Evolutionary conservation across 192 early-diverging fungal genomes (phyloP), one percentile per base, ranked within the genome.

Genomic region (Backusella macrospora): DNA sequence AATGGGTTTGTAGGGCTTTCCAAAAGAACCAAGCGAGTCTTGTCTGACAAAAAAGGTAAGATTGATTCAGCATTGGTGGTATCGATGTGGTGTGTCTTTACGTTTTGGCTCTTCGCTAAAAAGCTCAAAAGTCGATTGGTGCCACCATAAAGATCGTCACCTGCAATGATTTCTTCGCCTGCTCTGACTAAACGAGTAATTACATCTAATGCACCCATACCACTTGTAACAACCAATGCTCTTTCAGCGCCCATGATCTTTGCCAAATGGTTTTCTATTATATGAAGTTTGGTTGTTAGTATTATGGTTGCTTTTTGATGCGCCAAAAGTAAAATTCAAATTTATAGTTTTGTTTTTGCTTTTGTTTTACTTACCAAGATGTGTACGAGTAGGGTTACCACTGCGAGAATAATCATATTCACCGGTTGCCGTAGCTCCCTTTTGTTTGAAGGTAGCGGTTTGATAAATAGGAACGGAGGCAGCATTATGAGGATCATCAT

Each of bases 1-100:
- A 97, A 82, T 23, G 98, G 98, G 80, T 99, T 99, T 46, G 98
- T 98, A 1, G 98, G 98, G 10, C 96, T 94, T 80, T 99, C 98
- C 15, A 99, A 84, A 29, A 98, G 76, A 14, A 99, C 95, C 52
- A 99, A 76, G 0, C 90, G 85, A 13, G 96, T 97, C 77, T 92
- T 91, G 48, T 83, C 86, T 15, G 92, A 86, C 37, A 97, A 81
- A 63, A 83, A 86, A 40, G 89, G 81, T 55, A 80, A 70, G 38
- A 99, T 88, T 46, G 83, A 71, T 14, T 79, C 83, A 6, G 88
- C 77, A 45, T 84, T 74, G 0, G 97, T 98, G 1, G 96, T 97
- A 74, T 99, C 95, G 23, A 98, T 90, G 73, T 97, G 95, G 66
- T 96, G 94, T 39, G 95, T 94, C 48, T 89, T 90, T 75, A 97